These are phyloP conservation scores for Serpula lacrymans DNA, from an alignment of 768 basidiomycete species.

Conservation along the genomic window DNA sequence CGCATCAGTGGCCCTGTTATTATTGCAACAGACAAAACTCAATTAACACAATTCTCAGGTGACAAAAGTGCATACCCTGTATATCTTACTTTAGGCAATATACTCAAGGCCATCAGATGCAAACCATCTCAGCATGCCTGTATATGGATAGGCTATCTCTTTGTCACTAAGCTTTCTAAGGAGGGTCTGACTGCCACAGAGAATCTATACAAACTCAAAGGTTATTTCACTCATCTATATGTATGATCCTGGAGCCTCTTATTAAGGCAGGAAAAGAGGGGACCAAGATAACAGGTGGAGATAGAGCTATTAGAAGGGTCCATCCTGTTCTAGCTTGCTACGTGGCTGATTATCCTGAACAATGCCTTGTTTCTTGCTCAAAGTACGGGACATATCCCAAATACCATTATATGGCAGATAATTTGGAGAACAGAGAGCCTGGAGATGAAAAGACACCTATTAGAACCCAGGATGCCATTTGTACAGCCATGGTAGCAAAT, in stretches of 20 bases:
- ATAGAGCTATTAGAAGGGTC: conserved; percentile 27
- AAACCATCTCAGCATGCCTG: conserved; percentile 32
- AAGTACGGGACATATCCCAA: too few relatives aligned
- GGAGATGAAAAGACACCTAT: too few relatives aligned
- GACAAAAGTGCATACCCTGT: conserved; percentile 43
- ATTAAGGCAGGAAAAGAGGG: conserved; percentile 26
- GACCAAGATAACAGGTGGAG: conserved; percentile 31
- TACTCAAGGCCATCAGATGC: conserved; percentile 35
- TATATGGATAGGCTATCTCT: conserved; percentile 39
- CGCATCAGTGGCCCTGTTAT: conserved; percentile 41
- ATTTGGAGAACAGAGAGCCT: too few relatives aligned
- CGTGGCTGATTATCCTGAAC: conserved; percentile 43
- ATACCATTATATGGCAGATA: too few relatives aligned
- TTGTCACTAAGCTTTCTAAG: conserved; percentile 31
- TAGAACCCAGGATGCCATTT: too few relatives aligned
- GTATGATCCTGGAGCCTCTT: conserved; percentile 27
- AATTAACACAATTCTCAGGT: conserved; percentile 33
- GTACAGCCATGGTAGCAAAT: too few relatives aligned
- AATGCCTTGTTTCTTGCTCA: conserved; percentile 33
- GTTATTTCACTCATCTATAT: conserved; percentile 1
- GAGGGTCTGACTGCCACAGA: conserved; percentile 14
- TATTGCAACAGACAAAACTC: conserved; percentile 44
- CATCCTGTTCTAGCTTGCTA: conserved; percentile 39
- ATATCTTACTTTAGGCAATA: conserved; percentile 41
- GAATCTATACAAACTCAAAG: background rate